These are phyloP conservation scores for Ceratorhiza oryzae-sativae DNA, from an alignment of 1,284 basidiomycete species.

Conservation along the genomic window DNA sequence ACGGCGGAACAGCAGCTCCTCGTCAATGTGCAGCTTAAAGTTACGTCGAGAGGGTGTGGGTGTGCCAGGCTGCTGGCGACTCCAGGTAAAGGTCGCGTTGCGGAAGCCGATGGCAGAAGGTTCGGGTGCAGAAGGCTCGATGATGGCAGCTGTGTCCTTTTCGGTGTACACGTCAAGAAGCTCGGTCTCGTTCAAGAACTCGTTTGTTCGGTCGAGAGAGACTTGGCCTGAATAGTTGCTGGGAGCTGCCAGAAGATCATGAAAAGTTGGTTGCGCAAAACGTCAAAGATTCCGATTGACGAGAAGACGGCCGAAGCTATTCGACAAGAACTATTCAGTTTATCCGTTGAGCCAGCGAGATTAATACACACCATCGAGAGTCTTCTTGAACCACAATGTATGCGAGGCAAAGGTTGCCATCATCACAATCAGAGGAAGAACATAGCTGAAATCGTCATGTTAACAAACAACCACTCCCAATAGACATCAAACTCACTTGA, in stretches of 20 bases:
- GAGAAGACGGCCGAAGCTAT: slow-evolving; percentile 53
- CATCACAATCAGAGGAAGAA: slow-evolving; percentile 72
- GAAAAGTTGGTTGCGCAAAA: slow-evolving; percentile 31
- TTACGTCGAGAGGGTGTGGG: slow-evolving; percentile 46
- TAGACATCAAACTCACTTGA: slow-evolving; percentile 50
- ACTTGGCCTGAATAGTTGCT: slow-evolving; percentile 52
- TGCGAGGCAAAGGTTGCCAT: slow-evolving; percentile 62
- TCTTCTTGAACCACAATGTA: slow-evolving; percentile 31
- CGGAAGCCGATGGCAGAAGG: slow-evolving; percentile 53
- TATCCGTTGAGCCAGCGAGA: too few relatives aligned
- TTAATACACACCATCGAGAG: slow-evolving; percentile 27
- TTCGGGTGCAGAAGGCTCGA: slow-evolving; percentile 47
- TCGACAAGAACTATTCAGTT: too few relatives aligned
- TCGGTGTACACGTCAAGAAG: slow-evolving; percentile 59
- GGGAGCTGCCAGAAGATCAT: slow-evolving; percentile 41
- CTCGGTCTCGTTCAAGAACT: slow-evolving; percentile 61
- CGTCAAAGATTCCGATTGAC: slow-evolving; percentile 57
- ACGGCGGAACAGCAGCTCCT: slow-evolving; percentile 62
- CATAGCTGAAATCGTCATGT: slow-evolving; percentile 54
- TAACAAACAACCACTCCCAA: not conserved
- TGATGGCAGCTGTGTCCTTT: slow-evolving; percentile 47
- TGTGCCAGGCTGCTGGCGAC: slow-evolving; percentile 46
- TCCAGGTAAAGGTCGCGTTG: slow-evolving; percentile 58
- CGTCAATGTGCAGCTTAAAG: slow-evolving; percentile 60
- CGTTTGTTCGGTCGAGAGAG: slow-evolving; percentile 57